phyloP scores from a whole-genome alignment of 1,284 basidiomycete species.

The Sanguinoderma infundibulare region DNA sequence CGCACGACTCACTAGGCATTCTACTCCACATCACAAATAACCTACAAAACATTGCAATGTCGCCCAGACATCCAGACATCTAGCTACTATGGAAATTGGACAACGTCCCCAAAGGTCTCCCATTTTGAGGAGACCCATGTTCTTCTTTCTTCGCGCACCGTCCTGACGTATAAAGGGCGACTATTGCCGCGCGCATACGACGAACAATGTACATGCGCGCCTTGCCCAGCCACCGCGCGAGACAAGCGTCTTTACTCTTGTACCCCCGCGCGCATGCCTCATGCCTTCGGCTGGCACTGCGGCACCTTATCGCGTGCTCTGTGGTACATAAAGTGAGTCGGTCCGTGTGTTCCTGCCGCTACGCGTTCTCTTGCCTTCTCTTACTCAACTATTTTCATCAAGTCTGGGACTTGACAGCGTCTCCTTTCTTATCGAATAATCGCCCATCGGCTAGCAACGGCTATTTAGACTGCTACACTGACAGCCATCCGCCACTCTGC shows the following conservation, averaged over 20 bases:
- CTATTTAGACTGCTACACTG: too few species aligned
- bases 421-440: not conserved
- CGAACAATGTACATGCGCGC: not conserved
- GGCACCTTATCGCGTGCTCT: conserved; percentile 17
- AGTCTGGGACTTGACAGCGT: conserved; percentile 23
- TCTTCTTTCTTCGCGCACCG: too few species aligned
- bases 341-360: not conserved
- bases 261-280: conserved; percentile 7
- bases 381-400: conserved; percentile 1
- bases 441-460: not conserved
- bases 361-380: conserved; percentile 1
- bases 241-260: not conserved
- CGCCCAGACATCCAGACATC: too few species aligned
- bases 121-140: too few species aligned
- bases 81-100: too few species aligned
- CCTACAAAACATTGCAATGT: too few species aligned
- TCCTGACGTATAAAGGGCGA: too few species aligned
- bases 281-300: conserved; percentile 9
- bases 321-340: conserved; percentile 11
- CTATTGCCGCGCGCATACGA: too few species aligned
- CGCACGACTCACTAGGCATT: too few species aligned
- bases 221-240: not conserved
- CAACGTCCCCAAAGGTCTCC: too few species aligned
- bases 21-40: too few species aligned
- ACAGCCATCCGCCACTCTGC: not conserved